A percentile compares a stretch with the other conserved stretches of the same genome.
phyloP scores from a whole-genome alignment of 768 basidiomycete species.

The Chalciporus sphaerocephalus region DNA sequence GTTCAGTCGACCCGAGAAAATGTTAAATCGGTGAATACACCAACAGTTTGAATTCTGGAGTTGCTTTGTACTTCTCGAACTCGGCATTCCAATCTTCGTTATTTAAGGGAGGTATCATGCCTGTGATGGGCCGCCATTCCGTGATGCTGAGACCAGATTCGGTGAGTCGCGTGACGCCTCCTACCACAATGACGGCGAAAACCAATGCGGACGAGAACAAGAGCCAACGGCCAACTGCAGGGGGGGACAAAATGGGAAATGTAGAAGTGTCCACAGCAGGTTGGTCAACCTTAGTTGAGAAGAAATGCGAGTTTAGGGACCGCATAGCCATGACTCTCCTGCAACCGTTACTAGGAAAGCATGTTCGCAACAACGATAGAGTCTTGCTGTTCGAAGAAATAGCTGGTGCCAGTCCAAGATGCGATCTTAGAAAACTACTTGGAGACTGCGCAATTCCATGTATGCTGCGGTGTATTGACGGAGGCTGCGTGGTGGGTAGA shows the following conservation, averaged over 20 bases:
- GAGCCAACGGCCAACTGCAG: slow-evolving; percentile 79
- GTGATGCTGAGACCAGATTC: slow-evolving; percentile 98
- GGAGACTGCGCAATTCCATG: slow-evolving; percentile 4
- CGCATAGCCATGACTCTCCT: slow-evolving; percentile 7
- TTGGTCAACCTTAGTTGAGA: slow-evolving; percentile 34
- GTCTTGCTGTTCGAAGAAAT: slow-evolving; percentile 5
- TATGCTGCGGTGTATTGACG: slow-evolving; percentile 1
- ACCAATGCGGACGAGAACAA: slow-evolving; percentile 80
- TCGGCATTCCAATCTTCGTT: slow-evolving; percentile 77
- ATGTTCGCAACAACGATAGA: slow-evolving; percentile 4
- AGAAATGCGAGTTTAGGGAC: slow-evolving; percentile 34
- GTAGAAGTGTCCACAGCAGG: slow-evolving; percentile 19
- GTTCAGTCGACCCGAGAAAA: not conserved
- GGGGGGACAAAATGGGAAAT: slow-evolving; percentile 59
- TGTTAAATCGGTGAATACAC: slow-evolving; percentile 28
- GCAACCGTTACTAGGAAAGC: not conserved
- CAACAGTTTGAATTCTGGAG: slow-evolving; percentile 94
- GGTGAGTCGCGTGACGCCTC: slow-evolving; percentile 93
- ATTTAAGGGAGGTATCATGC: slow-evolving; percentile 78
- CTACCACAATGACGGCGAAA: slow-evolving; percentile 90
- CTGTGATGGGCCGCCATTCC: slow-evolving; percentile 94
- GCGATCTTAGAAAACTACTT: slow-evolving; percentile 8
- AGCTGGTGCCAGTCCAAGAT: slow-evolving; percentile 1
- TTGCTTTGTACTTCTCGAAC: slow-evolving; percentile 90
- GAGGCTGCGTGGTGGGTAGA: not conserved